Evolutionary conservation across 495 filamentous ascomycete species (phyloP), one percentile per base, ranked within the genome.

Genomic region (Tetracladium setigerum): DNA sequence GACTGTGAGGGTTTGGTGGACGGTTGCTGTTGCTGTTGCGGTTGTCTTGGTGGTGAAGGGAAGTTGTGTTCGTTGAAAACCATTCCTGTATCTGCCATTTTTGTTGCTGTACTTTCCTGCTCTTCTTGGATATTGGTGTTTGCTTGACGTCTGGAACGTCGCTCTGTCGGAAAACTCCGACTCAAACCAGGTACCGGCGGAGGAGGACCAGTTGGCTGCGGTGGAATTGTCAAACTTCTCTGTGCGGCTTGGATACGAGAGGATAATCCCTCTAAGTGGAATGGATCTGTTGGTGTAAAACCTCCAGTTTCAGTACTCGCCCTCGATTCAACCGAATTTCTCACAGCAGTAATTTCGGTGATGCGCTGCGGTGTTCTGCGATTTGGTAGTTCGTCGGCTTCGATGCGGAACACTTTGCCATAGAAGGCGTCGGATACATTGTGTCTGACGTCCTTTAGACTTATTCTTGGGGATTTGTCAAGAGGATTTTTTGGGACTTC

Each of bases 301-400:
- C 18, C 37, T 6, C 43, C 45, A 15, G 45, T 48, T 9, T 46
- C 48, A 16, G 14, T n/a, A 27, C 49, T 56, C 4, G 18, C 27
- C 1, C 10, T 12, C 18, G 38, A 41, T n/a, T 49, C 44, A 11
- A 24, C n/a, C 1, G 43, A 44, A 1, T 6, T 18, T 31, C 41
- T 22, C n/a, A 35, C 32, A 24, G 44, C 41, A 15, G 41, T 42
- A 12, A 37, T 17, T 30, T 31, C 39, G 19, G 36, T 24, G 13
- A 10, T 19, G 2, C 47, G 11, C n/a, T 40, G 34, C 27, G 45
- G 32, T 12, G 49, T 51, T 40, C 44, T 46, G 4, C 33, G 30
- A 34, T 70, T 60, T 11, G 64, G 70, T 8, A 76, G 65, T 59
- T 78, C 72, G 41, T 78, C 70, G 8, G 60, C 73, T 47, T 76